phyloP scores from a whole-genome alignment of 495 filamentous ascomycete species.

The Sabuloglossum arenarium region DNA sequence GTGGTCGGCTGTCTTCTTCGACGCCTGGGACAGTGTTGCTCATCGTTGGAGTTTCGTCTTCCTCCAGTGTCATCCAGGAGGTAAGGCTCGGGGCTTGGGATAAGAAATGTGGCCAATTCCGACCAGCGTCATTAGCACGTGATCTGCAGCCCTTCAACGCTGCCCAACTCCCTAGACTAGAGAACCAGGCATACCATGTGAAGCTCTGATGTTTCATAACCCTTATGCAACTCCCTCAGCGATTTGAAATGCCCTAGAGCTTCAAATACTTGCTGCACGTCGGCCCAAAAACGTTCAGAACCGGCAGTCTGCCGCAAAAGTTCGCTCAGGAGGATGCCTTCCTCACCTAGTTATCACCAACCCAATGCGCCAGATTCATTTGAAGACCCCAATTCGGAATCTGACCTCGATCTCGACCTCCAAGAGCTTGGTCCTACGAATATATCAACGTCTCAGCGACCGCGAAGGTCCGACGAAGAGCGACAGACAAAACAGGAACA shows the following conservation, averaged over 20 bases:
- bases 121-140: conserved; percentile 1
- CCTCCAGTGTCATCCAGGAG: background rate
- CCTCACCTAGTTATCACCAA: conserved; percentile 17
- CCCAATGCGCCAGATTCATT: conserved; percentile 29
- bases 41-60: background rate
- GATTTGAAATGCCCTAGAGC: background rate
- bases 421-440: conserved; percentile 49
- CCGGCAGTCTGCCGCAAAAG: background rate
- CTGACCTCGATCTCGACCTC: conserved; percentile 42
- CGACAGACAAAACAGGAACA: conserved; percentile 3
- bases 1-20: background rate
- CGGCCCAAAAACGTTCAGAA: background rate
- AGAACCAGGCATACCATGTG: background rate
- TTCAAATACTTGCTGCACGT: background rate
- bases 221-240: background rate
- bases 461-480: conserved; percentile 23
- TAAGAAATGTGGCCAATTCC: background rate
- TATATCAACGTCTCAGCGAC: conserved; percentile 11
- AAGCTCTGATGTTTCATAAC: background rate
- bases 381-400: conserved; percentile 30
- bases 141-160: background rate
- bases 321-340: conserved; percentile 1
- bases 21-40: background rate
- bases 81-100: background rate
- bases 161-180: background rate